Base-by-base conservation (phyloP, 805 yeast species). In the Starmerella bombicola region DNA sequence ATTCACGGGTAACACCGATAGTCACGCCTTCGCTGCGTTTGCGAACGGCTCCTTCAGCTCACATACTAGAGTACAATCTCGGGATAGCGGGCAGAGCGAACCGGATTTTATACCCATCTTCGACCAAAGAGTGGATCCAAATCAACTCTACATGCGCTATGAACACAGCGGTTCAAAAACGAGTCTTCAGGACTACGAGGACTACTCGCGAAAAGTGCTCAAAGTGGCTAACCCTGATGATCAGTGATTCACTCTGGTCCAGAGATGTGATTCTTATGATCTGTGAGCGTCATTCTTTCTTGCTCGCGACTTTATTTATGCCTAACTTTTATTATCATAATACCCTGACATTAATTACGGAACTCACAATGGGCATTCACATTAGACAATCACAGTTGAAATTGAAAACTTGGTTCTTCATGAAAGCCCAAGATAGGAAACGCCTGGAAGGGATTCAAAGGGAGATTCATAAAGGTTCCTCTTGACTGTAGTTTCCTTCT, bases 101-200 rank as follows among this genome's bases (percentile, higher is more conserved):
- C 49, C 45, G 36, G 58, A 50, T 30, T 55, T 63, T 33, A 55
- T 60, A 17, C 60, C 63, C 16, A 56, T 60, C 22, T 73, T 73
- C n/a, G 82, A 76, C 57, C 77, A 71, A 51, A 58, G 82, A 31
- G 56, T 76, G 40, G 81, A 76, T 48, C 81, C 81, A 4, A 59
- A 64, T 39, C 67, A 67, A 34, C 63, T 73, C 62, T 66, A 68
- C 46, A 64, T 70, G 66, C 60, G 60, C 41, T 65, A 67, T 62
- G 70, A 68, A 38, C 55, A 62, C 34, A 66, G 65, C 49, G 66
- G 64, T 26, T 68, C 74, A 6, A 57, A 64, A 33, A 59, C 67
- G 34, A 64, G 72, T 25, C 52, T 75, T 26, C 71, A 66, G 16
- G 81, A 75, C 52, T 71, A 75, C 42, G 63, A 64, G 46, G 80